Conservation (phyloP, 495 filamentous ascomycete genomes). For the Penicillium bovifimosum region DNA sequence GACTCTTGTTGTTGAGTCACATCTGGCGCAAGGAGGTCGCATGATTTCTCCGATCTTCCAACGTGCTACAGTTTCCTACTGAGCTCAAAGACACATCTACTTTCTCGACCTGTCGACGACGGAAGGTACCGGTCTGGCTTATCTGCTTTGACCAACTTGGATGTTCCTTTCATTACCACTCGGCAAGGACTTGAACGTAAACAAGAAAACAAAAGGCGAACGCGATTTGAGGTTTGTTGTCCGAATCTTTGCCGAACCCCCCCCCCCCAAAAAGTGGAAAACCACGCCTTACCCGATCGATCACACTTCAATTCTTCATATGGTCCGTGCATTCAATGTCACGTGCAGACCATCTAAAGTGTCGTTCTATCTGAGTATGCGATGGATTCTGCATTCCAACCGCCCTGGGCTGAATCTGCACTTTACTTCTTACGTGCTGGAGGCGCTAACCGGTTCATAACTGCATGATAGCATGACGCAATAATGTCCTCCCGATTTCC, state of each 20-base stretch:
- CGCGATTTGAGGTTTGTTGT: no score
- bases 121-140: no score
- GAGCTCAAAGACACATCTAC: neutral
- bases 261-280: neutral
- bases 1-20: no score
- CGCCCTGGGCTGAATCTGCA: neutral
- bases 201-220: neutral
- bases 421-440: conserved; percentile 1
- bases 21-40: conserved; percentile 1
- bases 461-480: conserved; percentile 39
- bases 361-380: conserved; percentile 1
- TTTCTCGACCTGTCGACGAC: neutral
- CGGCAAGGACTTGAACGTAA: neutral
- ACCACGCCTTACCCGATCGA: conserved; percentile 3
- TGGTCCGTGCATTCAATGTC: conserved; percentile 3
- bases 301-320: neutral
- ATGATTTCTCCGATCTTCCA: neutral
- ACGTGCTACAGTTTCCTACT: neutral
- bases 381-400: conserved; percentile 6
- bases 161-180: no score
- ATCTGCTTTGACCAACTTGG: neutral
- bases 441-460: conserved; percentile 4
- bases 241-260: neutral
- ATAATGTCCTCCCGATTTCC: conserved; percentile 47
- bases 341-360: conserved; percentile 3